Evolutionary conservation across 495 filamentous ascomycete genomes (phyloP).

Genomic region (Rusavskia elegans): DNA sequence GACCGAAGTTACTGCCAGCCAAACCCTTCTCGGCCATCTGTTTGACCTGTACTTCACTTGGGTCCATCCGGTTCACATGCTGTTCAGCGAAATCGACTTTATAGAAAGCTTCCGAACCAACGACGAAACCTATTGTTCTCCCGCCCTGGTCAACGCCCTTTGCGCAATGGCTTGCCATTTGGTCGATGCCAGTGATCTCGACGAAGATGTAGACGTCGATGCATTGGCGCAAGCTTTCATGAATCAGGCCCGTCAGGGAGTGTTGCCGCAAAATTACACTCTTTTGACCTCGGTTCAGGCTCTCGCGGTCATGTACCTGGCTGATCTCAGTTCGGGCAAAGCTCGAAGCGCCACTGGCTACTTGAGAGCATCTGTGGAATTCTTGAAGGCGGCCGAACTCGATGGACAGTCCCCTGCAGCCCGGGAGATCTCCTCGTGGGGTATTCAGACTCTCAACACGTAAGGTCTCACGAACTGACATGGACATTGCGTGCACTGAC

Average conservation of each 20-base stretch:
- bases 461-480: neutral
- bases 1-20: conserved; percentile 19
- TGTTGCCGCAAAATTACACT: conserved; percentile 10
- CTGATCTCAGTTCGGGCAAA: conserved; percentile 16
- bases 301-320: conserved; percentile 21
- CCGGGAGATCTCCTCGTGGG: conserved; percentile 9
- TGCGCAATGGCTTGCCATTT: conserved; percentile 27
- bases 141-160: conserved; percentile 22
- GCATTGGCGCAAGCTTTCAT: conserved; percentile 18
- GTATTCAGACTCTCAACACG: conserved; percentile 11
- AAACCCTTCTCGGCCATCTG: conserved; percentile 19
- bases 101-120: conserved; percentile 16
- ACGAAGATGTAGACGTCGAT: conserved; percentile 12
- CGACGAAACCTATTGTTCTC: conserved; percentile 16
- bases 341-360: conserved; percentile 19
- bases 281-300: conserved; percentile 18
- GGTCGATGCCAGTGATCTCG: conserved; percentile 10
- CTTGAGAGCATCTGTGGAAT: conserved; percentile 15
- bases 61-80: conserved; percentile 27
- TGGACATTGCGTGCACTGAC: neutral
- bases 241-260: conserved; percentile 13
- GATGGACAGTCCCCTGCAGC: conserved; percentile 5
- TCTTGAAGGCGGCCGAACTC: neutral
- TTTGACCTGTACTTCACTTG: conserved; percentile 29
- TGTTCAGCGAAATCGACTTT: conserved; percentile 24